Percentiles rank a stretch among this genome's conserved stretches.
These are phyloP conservation scores for Fusarium proliferatum DNA, from an alignment of 2,329 filamentous ascomycete species.

Conservation along the genomic window DNA sequence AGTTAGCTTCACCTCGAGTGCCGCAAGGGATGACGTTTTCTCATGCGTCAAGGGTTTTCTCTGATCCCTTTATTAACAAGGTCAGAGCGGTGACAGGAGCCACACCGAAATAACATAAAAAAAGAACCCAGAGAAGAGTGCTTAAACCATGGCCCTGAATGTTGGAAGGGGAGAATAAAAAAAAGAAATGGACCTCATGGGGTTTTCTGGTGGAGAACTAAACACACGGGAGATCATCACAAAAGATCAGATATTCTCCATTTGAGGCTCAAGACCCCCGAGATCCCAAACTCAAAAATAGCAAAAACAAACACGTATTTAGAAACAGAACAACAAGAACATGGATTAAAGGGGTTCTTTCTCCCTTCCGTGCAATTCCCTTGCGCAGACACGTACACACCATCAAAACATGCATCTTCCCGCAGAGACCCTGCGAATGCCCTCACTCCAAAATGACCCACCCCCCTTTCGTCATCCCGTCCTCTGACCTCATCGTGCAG, in stretches of 20 bases:
- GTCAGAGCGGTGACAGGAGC: constrained; percentile 20
- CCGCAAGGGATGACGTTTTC: constrained; percentile 28
- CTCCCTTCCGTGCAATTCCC: constrained; percentile 18
- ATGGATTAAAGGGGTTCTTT: background rate
- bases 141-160: background rate
- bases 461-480: constrained; percentile 43
- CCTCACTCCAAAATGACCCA: constrained; percentile 18
- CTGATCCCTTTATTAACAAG: background rate
- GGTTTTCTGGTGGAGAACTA: constrained; percentile 25
- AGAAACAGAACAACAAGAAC: background rate
- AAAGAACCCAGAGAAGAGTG: background rate
- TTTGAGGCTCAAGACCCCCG: constrained; percentile 28
- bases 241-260: constrained; percentile 15
- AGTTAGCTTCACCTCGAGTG: background rate
- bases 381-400: background rate
- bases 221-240: constrained; percentile 40
- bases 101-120: background rate
- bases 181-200: constrained; percentile 2
- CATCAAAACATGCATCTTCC: constrained; percentile 16
- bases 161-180: background rate
- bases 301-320: background rate
- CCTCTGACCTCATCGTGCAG: constrained; percentile 48
- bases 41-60: constrained; percentile 32
- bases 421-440: constrained; percentile 21
- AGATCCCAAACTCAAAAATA: constrained; percentile 7